A percentile compares a stretch with the other conserved stretches of the same genome.
phyloP scores from a whole-genome alignment of 495 filamentous ascomycete species.

The Staphylotrichum longicolle region DNA sequence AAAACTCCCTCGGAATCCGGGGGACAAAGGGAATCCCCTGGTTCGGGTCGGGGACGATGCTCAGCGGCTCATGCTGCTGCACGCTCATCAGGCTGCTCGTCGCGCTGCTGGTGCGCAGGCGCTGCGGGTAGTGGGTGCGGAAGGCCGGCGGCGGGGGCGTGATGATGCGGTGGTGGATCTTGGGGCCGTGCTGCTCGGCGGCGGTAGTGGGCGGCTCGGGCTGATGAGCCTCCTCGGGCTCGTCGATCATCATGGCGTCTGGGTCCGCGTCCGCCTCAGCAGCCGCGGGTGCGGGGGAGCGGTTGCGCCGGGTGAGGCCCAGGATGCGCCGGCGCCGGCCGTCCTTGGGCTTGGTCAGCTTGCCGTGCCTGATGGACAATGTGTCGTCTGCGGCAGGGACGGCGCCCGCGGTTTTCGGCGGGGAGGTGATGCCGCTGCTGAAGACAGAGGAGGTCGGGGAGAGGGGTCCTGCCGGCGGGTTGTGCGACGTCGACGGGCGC shows the following conservation, averaged over 20 bases:
- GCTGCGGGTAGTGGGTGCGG: conserved; percentile 11
- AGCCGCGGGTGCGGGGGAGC: background rate
- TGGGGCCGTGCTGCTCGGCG: background rate
- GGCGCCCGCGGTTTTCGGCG: background rate
- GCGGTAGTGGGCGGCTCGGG: background rate
- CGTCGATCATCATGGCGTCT: conserved; percentile 19
- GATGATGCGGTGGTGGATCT: background rate
- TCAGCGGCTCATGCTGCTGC: conserved; percentile 23
- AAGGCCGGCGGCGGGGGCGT: conserved; percentile 11
- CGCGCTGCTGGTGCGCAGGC: conserved; percentile 10
- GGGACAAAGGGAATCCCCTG: conserved; percentile 43
- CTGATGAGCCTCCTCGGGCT: background rate
- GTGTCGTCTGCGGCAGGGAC: background rate
- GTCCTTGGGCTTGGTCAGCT: conserved; percentile 22
- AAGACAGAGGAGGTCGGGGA: conserved; percentile 13
- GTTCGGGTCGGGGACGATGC: conserved; percentile 37
- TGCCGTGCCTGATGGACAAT: background rate
- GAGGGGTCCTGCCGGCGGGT: conserved; percentile 1
- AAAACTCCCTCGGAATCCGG: conserved; percentile 22
- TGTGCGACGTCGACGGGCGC: conserved; percentile 21
- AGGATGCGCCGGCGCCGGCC: conserved; percentile 13
- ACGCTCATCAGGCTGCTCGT: background rate
- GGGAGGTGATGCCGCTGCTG: background rate
- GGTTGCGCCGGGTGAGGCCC: conserved; percentile 8
- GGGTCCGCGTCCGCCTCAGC: background rate